Percentiles rank a stretch among this genome's conserved stretches.
phyloP scores from a whole-genome alignment of 768 basidiomycete species.

The Coprinopsis strossmayeri region DNA sequence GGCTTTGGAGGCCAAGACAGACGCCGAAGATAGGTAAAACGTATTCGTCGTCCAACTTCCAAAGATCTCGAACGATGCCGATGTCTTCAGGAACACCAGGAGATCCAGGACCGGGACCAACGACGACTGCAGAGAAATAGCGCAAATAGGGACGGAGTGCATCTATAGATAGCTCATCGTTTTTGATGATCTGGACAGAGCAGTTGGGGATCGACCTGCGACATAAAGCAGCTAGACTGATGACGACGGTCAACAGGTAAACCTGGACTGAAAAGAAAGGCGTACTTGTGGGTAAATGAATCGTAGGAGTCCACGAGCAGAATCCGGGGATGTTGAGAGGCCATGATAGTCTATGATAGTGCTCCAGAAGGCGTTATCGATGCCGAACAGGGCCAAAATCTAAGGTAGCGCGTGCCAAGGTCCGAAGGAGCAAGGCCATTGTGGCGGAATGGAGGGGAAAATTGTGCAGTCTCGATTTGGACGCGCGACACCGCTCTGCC shows the following conservation, averaged over 20 bases:
- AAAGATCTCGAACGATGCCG: slow-evolving; percentile 64
- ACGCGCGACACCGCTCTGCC: background rate
- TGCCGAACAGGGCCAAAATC: background rate
- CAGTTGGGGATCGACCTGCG: slow-evolving; percentile 55
- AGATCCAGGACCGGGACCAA: slow-evolving; percentile 80
- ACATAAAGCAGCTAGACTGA: slow-evolving; percentile 68
- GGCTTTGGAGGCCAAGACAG: slow-evolving; percentile 76
- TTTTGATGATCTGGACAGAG: slow-evolving; percentile 64
- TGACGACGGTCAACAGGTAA: too few species aligned
- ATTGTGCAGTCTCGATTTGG: slow-evolving; percentile 2
- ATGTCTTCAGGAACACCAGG: slow-evolving; percentile 56
- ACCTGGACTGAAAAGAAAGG: slow-evolving; percentile 9
- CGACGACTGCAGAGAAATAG: slow-evolving; percentile 61
- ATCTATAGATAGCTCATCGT: slow-evolving; percentile 49
- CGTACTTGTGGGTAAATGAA: slow-evolving; percentile 85
- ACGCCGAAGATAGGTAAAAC: slow-evolving; percentile 76
- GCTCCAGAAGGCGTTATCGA: background rate
- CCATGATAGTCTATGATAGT: slow-evolving; percentile 20
- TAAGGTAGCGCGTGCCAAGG: background rate
- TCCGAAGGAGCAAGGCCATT: background rate
- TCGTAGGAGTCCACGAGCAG: slow-evolving; percentile 81
- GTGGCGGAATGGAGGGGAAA: background rate
- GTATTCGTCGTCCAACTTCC: slow-evolving; percentile 48
- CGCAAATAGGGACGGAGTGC: slow-evolving; percentile 47
- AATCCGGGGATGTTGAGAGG: slow-evolving; percentile 40